A percentile compares a stretch with the other conserved stretches of the same genome.
Conservation (phyloP, 768 basidiomycete species). For the Leccinum imitatum region DNA sequence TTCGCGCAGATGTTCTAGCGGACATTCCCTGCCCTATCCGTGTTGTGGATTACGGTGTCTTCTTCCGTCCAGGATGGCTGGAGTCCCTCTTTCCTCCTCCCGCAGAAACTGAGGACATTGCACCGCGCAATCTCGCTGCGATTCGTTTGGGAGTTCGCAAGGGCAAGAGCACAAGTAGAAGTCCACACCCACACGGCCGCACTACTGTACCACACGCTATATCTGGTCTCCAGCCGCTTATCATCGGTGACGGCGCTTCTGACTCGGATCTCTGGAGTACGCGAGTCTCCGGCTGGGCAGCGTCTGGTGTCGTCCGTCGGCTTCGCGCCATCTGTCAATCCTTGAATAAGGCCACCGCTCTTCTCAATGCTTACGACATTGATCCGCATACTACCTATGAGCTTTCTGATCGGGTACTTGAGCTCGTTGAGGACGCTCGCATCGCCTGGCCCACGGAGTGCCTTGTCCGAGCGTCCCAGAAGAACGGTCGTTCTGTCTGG, state of each 20-base stretch:
- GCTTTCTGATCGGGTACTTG: slow-evolving; percentile 65
- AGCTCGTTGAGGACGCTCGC: slow-evolving; percentile 71
- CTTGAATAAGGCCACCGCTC: slow-evolving; percentile 54
- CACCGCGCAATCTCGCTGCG: slow-evolving; percentile 17
- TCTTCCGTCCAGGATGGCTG: slow-evolving; percentile 63
- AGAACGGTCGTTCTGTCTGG: slow-evolving; percentile 64
- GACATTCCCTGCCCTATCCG: slow-evolving; percentile 50
- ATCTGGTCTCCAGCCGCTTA: slow-evolving; percentile 56
- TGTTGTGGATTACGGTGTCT: slow-evolving; percentile 66
- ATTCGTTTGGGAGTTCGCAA: slow-evolving; percentile 28
- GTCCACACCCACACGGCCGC: slow-evolving; percentile 28
- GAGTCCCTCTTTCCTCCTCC: slow-evolving; percentile 42
- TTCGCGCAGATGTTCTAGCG: slow-evolving; percentile 57
- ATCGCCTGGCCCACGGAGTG: slow-evolving; percentile 78
- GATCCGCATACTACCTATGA: slow-evolving; percentile 61
- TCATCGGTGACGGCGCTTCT: slow-evolving; percentile 70
- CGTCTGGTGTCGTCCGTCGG: slow-evolving; percentile 59
- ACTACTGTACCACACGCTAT: slow-evolving; percentile 10
- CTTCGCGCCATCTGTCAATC: slow-evolving; percentile 76
- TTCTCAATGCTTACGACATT: slow-evolving; percentile 75
- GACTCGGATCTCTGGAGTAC: slow-evolving; percentile 66
- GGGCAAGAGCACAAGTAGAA: slow-evolving; percentile 25
- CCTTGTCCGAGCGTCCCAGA: slow-evolving; percentile 49
- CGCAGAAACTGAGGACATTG: slow-evolving; percentile 21
- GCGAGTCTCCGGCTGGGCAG: slow-evolving; percentile 62